A percentile compares a stretch with the other conserved stretches of the same genome.
Evolutionary conservation across 768 basidiomycete species (phyloP).

Genomic region (Mycena metata): DNA sequence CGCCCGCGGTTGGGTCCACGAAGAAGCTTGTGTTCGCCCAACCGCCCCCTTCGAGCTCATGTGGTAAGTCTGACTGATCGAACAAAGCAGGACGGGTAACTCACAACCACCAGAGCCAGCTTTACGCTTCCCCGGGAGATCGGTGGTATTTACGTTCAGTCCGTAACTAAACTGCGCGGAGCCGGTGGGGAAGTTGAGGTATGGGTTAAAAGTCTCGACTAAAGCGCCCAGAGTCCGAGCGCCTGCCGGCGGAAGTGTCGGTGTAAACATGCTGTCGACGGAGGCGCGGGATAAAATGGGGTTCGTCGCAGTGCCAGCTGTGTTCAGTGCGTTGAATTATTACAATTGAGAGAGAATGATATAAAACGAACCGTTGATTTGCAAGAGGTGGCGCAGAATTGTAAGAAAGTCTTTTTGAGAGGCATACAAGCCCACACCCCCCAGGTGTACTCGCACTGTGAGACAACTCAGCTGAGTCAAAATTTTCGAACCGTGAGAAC

Average conservation of each 20-base stretch:
- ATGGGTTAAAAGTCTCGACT: neutral
- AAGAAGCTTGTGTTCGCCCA: conserved; percentile 30
- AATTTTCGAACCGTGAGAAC: neutral
- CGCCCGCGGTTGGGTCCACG: conserved; percentile 22
- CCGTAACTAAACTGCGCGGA: conserved; percentile 18
- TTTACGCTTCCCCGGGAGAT: conserved; percentile 14
- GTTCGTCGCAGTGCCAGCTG: conserved; percentile 22
- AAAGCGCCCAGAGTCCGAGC: neutral
- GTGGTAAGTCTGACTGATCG: neutral
- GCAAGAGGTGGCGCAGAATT: conserved; percentile 34
- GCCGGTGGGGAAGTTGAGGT: conserved; percentile 5
- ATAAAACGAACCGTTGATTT: conserved; percentile 19
- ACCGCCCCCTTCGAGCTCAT: conserved; percentile 22
- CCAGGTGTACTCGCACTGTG: conserved; percentile 3
- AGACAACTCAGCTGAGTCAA: neutral
- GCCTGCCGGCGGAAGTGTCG: conserved; percentile 8
- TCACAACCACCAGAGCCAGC: conserved; percentile 26
- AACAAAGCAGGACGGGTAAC: neutral
- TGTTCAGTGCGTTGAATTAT: neutral
- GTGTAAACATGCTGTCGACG: conserved; percentile 22
- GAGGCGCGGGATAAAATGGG: conserved; percentile 26
- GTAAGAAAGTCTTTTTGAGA: conserved; percentile 41
- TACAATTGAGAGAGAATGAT: too few relatives aligned
- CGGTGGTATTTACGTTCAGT: conserved; percentile 15
- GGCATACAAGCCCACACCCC: conserved; percentile 3